Evolutionary conservation across 1,284 basidiomycete genomes (phyloP).

Genomic region (Inonotus obliquus): DNA sequence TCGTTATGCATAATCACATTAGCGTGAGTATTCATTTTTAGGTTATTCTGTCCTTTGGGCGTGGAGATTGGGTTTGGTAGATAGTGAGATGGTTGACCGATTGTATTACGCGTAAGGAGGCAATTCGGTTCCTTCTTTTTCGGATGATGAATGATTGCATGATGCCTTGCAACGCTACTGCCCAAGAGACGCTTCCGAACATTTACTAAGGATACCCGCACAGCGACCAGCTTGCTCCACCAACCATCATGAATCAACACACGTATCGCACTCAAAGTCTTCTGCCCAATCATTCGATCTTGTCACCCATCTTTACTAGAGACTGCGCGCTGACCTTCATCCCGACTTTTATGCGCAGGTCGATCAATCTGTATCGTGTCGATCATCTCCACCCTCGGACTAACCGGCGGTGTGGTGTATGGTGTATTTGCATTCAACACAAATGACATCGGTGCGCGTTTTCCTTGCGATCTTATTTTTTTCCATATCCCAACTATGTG

Average conservation of each 20-base stretch:
- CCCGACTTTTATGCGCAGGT: slow-evolving; percentile 41
- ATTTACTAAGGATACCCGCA: too few relatives aligned
- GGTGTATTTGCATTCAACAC: slow-evolving; percentile 98
- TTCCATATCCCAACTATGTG: background rate
- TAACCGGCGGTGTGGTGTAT: slow-evolving; percentile 82
- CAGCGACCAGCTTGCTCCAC: too few relatives aligned
- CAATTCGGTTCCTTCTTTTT: too few relatives aligned
- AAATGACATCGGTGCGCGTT: slow-evolving; percentile 82
- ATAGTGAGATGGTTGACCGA: too few relatives aligned
- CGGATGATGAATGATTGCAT: too few relatives aligned
- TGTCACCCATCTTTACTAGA: background rate
- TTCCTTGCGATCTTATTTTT: background rate
- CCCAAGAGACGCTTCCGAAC: too few relatives aligned
- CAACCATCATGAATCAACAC: too few relatives aligned
- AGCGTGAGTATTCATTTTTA: slow-evolving; percentile 49
- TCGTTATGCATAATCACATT: slow-evolving; percentile 95
- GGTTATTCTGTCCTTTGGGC: background rate
- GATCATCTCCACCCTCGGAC: slow-evolving; percentile 86
- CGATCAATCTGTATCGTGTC: slow-evolving; percentile 57
- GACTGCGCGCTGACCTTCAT: background rate
- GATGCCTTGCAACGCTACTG: too few relatives aligned
- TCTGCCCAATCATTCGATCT: background rate
- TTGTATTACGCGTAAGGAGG: too few relatives aligned
- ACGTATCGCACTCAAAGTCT: too few relatives aligned
- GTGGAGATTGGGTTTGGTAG: background rate